Percentiles rank a stretch among this genome's conserved stretches.
Evolutionary conservation across 345 rosid species (phyloP).

Genomic region (Populus deltoides): DNA sequence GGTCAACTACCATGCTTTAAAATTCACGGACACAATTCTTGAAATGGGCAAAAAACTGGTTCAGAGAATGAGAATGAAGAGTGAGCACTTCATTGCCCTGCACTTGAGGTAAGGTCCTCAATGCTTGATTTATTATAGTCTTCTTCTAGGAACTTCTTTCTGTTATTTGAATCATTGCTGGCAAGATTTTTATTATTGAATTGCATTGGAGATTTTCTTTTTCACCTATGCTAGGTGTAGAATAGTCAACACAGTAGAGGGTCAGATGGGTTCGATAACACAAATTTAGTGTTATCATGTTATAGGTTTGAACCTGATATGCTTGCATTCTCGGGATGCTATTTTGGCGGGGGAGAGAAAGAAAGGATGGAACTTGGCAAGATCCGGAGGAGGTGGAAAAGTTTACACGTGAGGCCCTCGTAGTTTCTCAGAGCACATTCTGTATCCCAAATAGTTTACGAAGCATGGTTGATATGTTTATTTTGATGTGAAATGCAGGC

Average conservation of each 20-base stretch:
- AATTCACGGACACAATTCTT: constrained; percentile 60
- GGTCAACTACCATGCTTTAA: constrained; percentile 82
- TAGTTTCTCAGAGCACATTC: neutral
- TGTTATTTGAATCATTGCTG: neutral
- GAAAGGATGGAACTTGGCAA: constrained; percentile 72
- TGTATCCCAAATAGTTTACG: neutral
- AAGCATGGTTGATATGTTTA: neutral
- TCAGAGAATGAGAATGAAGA: constrained; percentile 64
- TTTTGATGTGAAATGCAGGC: constrained; percentile 38
- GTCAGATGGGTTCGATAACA: neutral
- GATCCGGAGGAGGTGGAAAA: constrained; percentile 84
- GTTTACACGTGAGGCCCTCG: constrained; percentile 56
- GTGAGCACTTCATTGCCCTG: constrained; percentile 69
- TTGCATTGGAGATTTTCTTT: neutral
- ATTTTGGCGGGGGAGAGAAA: constrained; percentile 85
- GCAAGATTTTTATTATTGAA: neutral
- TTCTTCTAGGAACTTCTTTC: neutral
- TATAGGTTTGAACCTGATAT: constrained; percentile 94
- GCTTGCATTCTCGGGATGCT: constrained; percentile 96
- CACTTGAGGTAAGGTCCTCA: constrained; percentile 64
- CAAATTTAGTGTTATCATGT: constrained; percentile 3
- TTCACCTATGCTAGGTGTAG: neutral
- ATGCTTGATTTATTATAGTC: neutral
- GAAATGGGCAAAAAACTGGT: constrained; percentile 63
- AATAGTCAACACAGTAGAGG: neutral